phyloP scores from a whole-genome alignment of 306 rosid genomes.

The Quercus rubra region DNA sequence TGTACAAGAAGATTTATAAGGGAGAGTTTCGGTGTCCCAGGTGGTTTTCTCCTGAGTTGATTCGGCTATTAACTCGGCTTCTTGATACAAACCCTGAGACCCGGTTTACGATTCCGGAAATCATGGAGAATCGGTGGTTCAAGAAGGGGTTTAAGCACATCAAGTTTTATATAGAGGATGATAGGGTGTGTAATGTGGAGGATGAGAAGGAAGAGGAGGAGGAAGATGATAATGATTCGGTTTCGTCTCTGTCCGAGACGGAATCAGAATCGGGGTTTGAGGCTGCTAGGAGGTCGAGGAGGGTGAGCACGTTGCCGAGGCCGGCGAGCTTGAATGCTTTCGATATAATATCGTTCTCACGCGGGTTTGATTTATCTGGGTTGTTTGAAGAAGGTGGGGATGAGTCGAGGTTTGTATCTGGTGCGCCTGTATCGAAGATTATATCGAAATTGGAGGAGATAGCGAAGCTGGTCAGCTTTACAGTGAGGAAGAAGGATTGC shows the following conservation, averaged over 20 bases:
- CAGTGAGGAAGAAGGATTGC: slow-evolving; percentile 58
- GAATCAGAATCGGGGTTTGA: slow-evolving; percentile 50
- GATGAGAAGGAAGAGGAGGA: slow-evolving; percentile 32
- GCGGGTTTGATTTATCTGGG: slow-evolving; percentile 53
- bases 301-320: slow-evolving; percentile 30
- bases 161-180: slow-evolving; percentile 85
- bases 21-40: slow-evolving; percentile 85
- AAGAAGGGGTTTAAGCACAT: slow-evolving; percentile 83
- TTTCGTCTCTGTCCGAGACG: slow-evolving; percentile 36
- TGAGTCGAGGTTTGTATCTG: slow-evolving; percentile 45
- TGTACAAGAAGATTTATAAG: slow-evolving; percentile 84
- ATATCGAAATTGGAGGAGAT: slow-evolving; percentile 56
- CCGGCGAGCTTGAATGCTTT: slow-evolving; percentile 66
- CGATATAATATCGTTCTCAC: slow-evolving; percentile 61
- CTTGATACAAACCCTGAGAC: slow-evolving; percentile 71
- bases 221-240: slow-evolving; percentile 33
- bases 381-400: slow-evolving; percentile 62
- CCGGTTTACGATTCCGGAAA: slow-evolving; percentile 65
- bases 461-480: slow-evolving; percentile 49
- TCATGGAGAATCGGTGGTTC: slow-evolving; percentile 90
- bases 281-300: slow-evolving; percentile 18
- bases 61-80: slow-evolving; percentile 43
- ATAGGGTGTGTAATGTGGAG: slow-evolving; percentile 59
- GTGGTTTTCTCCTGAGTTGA: slow-evolving; percentile 79
- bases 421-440: slow-evolving; percentile 44